These are phyloP conservation scores for Botrytis pseudocinerea DNA, from an alignment of 2,329 filamentous ascomycete species.

Conservation along the genomic window DNA sequence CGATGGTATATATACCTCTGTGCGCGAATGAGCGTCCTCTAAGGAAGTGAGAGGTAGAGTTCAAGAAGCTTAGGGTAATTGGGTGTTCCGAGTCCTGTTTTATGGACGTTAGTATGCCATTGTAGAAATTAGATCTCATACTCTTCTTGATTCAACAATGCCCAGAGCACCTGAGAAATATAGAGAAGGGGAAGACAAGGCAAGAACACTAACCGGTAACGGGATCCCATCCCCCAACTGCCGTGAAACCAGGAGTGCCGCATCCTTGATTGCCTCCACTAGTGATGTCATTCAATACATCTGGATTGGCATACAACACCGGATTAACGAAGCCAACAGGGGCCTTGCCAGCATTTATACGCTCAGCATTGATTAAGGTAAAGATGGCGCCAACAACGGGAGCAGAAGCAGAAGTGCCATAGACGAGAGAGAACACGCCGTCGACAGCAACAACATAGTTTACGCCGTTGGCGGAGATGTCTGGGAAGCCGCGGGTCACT, in stretches of 20 bases:
- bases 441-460: constrained; percentile 47
- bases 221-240: constrained; percentile 43
- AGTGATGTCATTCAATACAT: constrained; percentile 41
- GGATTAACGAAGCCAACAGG: constrained; percentile 48
- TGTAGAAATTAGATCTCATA: neutral
- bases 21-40: neutral
- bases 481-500: constrained; percentile 48
- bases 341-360: constrained; percentile 51
- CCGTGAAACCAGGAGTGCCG: constrained; percentile 37
- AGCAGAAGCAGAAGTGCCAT: constrained; percentile 51
- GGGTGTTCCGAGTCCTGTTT: constrained; percentile 23
- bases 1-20: neutral
- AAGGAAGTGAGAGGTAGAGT: constrained; percentile 18
- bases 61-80: constrained; percentile 19
- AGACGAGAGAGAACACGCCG: constrained; percentile 47
- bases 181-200: neutral
- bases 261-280: constrained; percentile 46
- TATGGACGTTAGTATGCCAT: neutral
- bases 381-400: constrained; percentile 51
- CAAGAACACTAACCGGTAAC: constrained; percentile 38
- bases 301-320: constrained; percentile 42
- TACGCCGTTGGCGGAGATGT: constrained; percentile 48
- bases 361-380: constrained; percentile 61
- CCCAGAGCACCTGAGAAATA: neutral
- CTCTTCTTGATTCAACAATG: neutral